These are phyloP conservation scores for Thelonectria discophora DNA, from an alignment of 2,329 filamentous ascomycete species.

Conservation along the genomic window DNA sequence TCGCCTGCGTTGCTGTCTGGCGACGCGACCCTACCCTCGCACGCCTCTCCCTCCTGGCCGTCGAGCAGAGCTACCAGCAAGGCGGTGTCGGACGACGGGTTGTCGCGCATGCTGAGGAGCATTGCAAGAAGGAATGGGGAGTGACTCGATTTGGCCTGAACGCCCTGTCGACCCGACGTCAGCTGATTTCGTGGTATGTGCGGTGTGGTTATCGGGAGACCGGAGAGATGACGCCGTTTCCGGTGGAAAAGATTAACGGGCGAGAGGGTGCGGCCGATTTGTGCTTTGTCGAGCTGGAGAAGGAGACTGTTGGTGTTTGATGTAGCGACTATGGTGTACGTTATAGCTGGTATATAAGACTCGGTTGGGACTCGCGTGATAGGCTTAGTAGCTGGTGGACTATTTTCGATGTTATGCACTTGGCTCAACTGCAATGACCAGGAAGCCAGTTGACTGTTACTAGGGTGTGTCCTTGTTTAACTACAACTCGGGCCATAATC, in stretches of 20 bases:
- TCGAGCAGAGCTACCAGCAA: slow-evolving; percentile 44
- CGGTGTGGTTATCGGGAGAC: slow-evolving; percentile 47
- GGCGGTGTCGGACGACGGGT: slow-evolving; percentile 47
- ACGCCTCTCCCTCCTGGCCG: slow-evolving; percentile 48
- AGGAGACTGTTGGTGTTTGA: slow-evolving; percentile 30
- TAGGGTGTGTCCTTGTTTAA: too few relatives aligned
- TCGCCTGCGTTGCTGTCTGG: slow-evolving; percentile 43
- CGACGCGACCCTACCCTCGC: slow-evolving; percentile 39
- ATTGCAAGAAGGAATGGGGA: slow-evolving; percentile 43
- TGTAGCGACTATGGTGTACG: too few relatives aligned
- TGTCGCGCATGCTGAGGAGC: slow-evolving; percentile 45
- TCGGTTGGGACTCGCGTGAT: too few relatives aligned
- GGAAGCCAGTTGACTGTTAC: too few relatives aligned
- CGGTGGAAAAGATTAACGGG: slow-evolving; percentile 32
- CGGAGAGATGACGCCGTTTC: slow-evolving; percentile 47
- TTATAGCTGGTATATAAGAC: too few relatives aligned
- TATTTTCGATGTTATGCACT: too few relatives aligned
- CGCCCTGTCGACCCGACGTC: slow-evolving; percentile 46
- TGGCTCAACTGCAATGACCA: too few relatives aligned
- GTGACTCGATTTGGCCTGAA: slow-evolving; percentile 44
- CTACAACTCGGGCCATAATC: too few relatives aligned
- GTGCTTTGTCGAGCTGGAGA: slow-evolving; percentile 49
- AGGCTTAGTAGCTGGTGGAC: too few relatives aligned
- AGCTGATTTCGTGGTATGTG: slow-evolving; percentile 49
- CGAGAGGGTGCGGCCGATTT: slow-evolving; percentile 42